Conservation (phyloP, 2,329 filamentous ascomycete species). For the Immersiporthe knoxdaviesiana region DNA sequence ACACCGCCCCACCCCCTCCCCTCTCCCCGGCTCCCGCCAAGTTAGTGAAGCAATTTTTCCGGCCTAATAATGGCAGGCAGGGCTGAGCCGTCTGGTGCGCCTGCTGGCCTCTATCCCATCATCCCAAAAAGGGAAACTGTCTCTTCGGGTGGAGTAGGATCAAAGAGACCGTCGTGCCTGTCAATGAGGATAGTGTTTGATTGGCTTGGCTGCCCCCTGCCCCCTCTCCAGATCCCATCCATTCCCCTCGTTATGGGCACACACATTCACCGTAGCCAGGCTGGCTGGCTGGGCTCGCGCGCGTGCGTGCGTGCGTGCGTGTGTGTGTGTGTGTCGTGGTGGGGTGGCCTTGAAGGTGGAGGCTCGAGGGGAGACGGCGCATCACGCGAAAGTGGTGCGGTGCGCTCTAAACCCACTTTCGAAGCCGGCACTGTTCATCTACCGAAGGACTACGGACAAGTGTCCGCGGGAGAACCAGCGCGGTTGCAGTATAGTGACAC, state of each 20-base stretch:
- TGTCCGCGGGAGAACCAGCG: slow-evolving; percentile 13
- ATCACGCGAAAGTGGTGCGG: neutral
- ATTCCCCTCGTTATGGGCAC: too few species aligned
- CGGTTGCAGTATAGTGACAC: slow-evolving; percentile 1
- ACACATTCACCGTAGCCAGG: neutral
- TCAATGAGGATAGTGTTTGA: slow-evolving; percentile 1
- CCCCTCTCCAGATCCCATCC: neutral
- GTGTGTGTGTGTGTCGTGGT: neutral
- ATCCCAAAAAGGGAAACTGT: slow-evolving; percentile 1
- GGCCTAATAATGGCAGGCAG: slow-evolving; percentile 25
- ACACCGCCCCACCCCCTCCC: too few species aligned
- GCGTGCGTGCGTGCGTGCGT: too few species aligned
- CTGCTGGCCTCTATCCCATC: slow-evolving; percentile 9
- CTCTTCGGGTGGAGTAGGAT: slow-evolving; percentile 4
- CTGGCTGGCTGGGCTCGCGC: neutral
- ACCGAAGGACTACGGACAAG: slow-evolving; percentile 27
- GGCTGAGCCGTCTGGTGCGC: slow-evolving; percentile 20
- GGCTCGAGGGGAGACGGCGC: neutral
- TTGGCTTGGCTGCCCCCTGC: neutral
- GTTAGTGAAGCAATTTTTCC: slow-evolving; percentile 10
- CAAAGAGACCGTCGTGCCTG: slow-evolving; percentile 8
- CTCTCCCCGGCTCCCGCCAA: slow-evolving; percentile 7
- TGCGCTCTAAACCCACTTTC: neutral
- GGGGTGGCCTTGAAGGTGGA: neutral
- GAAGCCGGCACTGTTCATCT: slow-evolving; percentile 8